A percentile compares a stretch with the other conserved stretches of the same genome.
phyloP scores from a whole-genome alignment of 1,284 basidiomycete species.

The Pascua sp. region DNA sequence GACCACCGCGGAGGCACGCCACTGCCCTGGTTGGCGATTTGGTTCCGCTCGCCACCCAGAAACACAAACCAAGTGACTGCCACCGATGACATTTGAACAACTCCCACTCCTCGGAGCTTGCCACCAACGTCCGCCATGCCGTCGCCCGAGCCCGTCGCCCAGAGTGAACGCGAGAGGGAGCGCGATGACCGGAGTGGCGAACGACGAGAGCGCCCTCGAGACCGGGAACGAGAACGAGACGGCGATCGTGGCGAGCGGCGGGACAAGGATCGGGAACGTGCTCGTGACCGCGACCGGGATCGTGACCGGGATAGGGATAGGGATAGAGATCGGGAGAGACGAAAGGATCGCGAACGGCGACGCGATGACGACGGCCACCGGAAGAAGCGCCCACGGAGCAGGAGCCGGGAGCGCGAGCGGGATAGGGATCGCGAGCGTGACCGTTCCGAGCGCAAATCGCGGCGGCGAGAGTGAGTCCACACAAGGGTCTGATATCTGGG shows the following conservation, averaged over 20 bases:
- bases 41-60: too few relatives aligned
- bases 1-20: too few relatives aligned
- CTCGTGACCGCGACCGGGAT: conserved; percentile 18
- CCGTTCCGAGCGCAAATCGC: not conserved
- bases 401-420: conserved; percentile 11
- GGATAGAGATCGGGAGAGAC: conserved; percentile 26
- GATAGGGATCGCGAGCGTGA: conserved; percentile 37
- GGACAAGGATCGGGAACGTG: conserved; percentile 11
- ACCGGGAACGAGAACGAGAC: conserved; percentile 10
- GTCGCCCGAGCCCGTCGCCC: not conserved
- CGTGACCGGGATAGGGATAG: conserved; percentile 22
- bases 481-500: not conserved
- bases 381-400: conserved; percentile 7
- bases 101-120: too few relatives aligned
- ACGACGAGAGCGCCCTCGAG: not conserved
- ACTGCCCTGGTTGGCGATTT: too few relatives aligned
- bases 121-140: not conserved
- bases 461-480: conserved; percentile 34
- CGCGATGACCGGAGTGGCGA: too few relatives aligned
- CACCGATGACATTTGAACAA: too few relatives aligned
- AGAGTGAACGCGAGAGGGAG: too few relatives aligned
- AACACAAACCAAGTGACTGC: too few relatives aligned
- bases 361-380: conserved; percentile 1
- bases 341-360: conserved; percentile 12
- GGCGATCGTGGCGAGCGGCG: conserved; percentile 13